These are phyloP conservation scores for Penicillium canescens DNA, from an alignment of 495 filamentous ascomycete genomes.

Conservation along the genomic window DNA sequence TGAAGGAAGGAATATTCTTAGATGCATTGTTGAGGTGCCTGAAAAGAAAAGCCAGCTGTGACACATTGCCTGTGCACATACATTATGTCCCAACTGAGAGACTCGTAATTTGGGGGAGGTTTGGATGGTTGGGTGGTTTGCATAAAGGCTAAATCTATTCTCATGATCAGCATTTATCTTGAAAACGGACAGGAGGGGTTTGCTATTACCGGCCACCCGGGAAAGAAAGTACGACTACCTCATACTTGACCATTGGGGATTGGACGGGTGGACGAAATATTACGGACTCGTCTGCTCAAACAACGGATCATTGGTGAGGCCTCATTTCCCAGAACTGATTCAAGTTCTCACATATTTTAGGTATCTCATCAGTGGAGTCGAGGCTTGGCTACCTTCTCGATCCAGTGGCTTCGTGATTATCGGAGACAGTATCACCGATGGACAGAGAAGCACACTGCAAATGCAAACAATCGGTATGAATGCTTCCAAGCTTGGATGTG, in stretches of 20 bases:
- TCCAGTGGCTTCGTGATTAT: conserved; percentile 57
- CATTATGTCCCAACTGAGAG: too few relatives aligned
- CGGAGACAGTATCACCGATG: conserved; percentile 76
- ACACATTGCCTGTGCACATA: too few relatives aligned
- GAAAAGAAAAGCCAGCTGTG: too few relatives aligned
- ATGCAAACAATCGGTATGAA: conserved; percentile 64
- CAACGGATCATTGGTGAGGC: conserved; percentile 31
- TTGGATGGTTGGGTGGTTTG: too few relatives aligned
- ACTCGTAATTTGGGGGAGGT: too few relatives aligned
- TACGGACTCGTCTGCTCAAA: conserved; percentile 30
- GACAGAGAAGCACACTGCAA: conserved; percentile 61
- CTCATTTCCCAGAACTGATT: neutral
- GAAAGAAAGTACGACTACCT: conserved; percentile 67
- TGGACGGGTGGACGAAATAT: conserved; percentile 46
- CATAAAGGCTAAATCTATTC: conserved; percentile 43
- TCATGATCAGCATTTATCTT: conserved; percentile 63
- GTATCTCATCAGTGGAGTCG: conserved; percentile 63
- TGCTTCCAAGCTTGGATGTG: neutral
- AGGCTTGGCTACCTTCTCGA: conserved; percentile 51
- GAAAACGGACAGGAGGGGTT: conserved; percentile 54
- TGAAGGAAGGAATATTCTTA: too few relatives aligned
- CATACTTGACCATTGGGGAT: conserved; percentile 58
- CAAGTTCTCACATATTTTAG: conserved; percentile 24
- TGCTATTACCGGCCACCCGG: conserved; percentile 65
- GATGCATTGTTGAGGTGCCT: too few relatives aligned